Conservation (phyloP, 371 early-diverging fungal species). For the Smittium culicis region DNA sequence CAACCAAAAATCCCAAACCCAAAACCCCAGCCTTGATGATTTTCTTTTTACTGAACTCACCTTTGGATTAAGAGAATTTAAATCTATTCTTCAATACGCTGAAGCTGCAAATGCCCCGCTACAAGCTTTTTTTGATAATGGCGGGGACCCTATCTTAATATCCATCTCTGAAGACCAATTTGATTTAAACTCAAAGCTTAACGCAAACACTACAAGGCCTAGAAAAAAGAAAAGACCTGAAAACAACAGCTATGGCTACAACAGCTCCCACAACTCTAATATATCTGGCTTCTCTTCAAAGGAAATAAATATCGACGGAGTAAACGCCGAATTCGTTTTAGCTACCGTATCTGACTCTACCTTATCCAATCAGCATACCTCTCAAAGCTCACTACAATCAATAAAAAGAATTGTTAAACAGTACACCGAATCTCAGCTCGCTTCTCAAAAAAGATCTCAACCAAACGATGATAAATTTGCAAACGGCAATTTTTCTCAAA, state of each 20-base stretch:
- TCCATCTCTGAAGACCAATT: conserved; percentile 11
- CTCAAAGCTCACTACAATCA: background rate
- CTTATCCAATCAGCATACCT: background rate
- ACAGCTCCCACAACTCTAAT: conserved; percentile 4
- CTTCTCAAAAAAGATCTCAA: background rate
- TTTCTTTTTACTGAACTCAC: conserved; percentile 29
- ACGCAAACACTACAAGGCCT: background rate
- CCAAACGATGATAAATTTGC: background rate
- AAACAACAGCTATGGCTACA: conserved; percentile 5
- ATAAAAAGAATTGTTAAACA: background rate
- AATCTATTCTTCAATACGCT: conserved; percentile 28
- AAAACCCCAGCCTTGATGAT: background rate
- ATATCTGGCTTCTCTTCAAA: background rate
- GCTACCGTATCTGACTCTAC: conserved; percentile 21
- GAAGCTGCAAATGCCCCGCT: conserved; percentile 27
- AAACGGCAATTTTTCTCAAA: background rate
- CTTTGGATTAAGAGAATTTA: conserved; percentile 33
- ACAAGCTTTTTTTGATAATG: conserved; percentile 24
- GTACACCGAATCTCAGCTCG: background rate
- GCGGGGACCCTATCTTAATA: conserved; percentile 28
- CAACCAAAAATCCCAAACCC: conserved; percentile 6
- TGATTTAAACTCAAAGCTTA: background rate
- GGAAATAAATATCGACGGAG: conserved; percentile 11
- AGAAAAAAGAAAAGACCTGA: background rate
- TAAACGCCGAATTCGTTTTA: conserved; percentile 24